Conservation (phyloP, 2,329 filamentous ascomycete species). For the Exutisphaerella laricina region DNA sequence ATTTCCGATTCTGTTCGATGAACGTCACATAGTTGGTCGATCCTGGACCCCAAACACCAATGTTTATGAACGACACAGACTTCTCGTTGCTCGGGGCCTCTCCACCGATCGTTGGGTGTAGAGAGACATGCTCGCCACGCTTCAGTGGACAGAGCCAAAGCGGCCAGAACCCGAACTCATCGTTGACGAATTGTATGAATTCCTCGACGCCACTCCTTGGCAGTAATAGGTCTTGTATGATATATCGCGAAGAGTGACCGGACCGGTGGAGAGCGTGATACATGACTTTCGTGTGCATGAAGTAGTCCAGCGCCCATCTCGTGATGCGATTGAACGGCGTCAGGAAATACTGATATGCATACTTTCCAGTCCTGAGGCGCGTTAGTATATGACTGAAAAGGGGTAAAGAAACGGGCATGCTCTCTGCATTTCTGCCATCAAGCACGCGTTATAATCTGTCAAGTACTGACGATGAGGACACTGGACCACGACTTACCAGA, state of each 20-base stretch:
- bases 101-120: slow-evolving; percentile 16
- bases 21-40: slow-evolving; percentile 53
- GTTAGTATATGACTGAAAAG: no score
- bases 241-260: slow-evolving; percentile 50
- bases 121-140: slow-evolving; percentile 14
- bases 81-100: slow-evolving; percentile 10
- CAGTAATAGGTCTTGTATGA: slow-evolving; percentile 59
- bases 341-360: slow-evolving; percentile 57
- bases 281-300: slow-evolving; percentile 57
- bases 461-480: no score
- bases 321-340: slow-evolving; percentile 55
- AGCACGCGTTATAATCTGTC: no score
- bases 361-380: slow-evolving; percentile 53
- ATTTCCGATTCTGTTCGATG: slow-evolving; percentile 60
- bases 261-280: slow-evolving; percentile 57
- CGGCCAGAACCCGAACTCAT: slow-evolving; percentile 48
- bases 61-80: slow-evolving; percentile 42
- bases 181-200: slow-evolving; percentile 50
- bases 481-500: no score
- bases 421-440: no score
- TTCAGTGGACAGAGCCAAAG: slow-evolving; percentile 55
- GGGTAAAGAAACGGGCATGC: no score
- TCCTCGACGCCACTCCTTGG: slow-evolving; percentile 48
- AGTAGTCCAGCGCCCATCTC: slow-evolving; percentile 54
- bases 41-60: slow-evolving; percentile 75